phyloP scores from a whole-genome alignment of 768 basidiomycete species.

The Pholiota microspora region DNA sequence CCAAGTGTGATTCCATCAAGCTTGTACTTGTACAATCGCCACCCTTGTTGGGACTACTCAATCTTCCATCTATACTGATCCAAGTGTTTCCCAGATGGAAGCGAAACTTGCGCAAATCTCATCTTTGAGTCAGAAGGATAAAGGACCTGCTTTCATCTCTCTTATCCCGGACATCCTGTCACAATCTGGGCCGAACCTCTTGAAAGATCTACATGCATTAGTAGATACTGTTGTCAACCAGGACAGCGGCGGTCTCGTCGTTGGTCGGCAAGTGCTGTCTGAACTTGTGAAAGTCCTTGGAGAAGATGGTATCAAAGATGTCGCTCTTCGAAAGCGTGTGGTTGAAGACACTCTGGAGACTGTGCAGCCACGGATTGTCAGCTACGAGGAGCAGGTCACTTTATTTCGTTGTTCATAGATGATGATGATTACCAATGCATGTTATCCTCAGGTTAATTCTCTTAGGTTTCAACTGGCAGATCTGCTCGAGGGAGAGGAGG shows the following conservation, averaged over 20 bases:
- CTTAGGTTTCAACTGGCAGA: constrained; percentile 90
- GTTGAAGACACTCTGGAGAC: constrained; percentile 72
- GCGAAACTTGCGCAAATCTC: constrained; percentile 60
- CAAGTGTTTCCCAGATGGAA: constrained; percentile 37
- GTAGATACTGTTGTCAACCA: constrained; percentile 83
- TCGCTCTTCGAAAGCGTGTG: constrained; percentile 64
- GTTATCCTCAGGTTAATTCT: constrained; percentile 61
- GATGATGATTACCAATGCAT: constrained; percentile 3
- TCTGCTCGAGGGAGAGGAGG: constrained; percentile 84
- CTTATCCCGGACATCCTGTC: constrained; percentile 68
- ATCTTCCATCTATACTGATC: background rate
- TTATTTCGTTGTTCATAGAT: background rate
- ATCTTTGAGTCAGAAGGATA: constrained; percentile 78
- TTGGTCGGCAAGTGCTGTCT: constrained; percentile 83
- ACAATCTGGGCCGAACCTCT: constrained; percentile 43
- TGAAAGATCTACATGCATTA: constrained; percentile 62
- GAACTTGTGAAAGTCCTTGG: constrained; percentile 75
- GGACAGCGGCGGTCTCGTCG: constrained; percentile 79
- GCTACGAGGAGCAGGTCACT: constrained; percentile 91
- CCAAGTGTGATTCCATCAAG: background rate
- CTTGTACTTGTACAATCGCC: background rate
- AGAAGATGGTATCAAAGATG: constrained; percentile 50
- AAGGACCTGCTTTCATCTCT: constrained; percentile 69
- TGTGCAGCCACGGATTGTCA: constrained; percentile 78
- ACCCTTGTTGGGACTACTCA: background rate